Conservation (phyloP, 2,329 filamentous ascomycete genomes). For the Hypomyces perniciosus region DNA sequence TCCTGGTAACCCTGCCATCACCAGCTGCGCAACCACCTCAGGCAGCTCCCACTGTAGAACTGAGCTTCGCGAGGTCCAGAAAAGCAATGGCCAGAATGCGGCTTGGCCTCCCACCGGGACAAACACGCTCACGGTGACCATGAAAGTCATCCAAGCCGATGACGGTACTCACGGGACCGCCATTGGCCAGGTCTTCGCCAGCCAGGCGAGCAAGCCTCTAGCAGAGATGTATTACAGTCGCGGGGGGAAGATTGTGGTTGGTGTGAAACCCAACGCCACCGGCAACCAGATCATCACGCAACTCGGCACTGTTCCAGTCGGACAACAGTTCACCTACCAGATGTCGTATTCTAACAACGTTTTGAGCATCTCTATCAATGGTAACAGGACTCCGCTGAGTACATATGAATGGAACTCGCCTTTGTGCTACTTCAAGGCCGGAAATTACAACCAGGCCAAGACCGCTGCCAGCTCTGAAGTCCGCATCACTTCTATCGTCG, state of each 20-base stretch:
- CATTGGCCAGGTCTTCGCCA: constrained; percentile 34
- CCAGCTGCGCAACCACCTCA: constrained; percentile 33
- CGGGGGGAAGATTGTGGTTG: constrained; percentile 29
- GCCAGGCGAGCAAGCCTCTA: constrained; percentile 31
- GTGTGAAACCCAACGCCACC: constrained; percentile 26
- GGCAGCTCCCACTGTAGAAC: constrained; percentile 37
- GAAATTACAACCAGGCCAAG: constrained; percentile 32
- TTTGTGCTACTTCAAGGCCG: constrained; percentile 32
- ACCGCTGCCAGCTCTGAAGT: constrained; percentile 20
- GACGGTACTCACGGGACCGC: constrained; percentile 27
- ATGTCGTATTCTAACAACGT: constrained; percentile 30
- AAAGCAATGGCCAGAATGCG: constrained; percentile 27
- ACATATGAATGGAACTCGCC: constrained; percentile 26
- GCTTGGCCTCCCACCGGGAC: constrained; percentile 11
- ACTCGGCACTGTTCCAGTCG: constrained; percentile 28
- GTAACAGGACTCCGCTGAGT: constrained; percentile 19
- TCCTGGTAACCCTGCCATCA: constrained; percentile 26
- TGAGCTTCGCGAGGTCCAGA: constrained; percentile 33
- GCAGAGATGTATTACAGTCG: constrained; percentile 34
- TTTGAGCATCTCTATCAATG: constrained; percentile 28
- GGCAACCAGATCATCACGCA: constrained; percentile 25
- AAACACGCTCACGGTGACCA: constrained; percentile 8
- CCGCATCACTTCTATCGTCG: constrained; percentile 16
- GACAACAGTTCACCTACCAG: constrained; percentile 31
- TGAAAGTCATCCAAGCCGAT: constrained; percentile 29